Evolutionary conservation across 2,329 filamentous ascomycete genomes (phyloP).

Genomic region (Lizonia empirigonia): DNA sequence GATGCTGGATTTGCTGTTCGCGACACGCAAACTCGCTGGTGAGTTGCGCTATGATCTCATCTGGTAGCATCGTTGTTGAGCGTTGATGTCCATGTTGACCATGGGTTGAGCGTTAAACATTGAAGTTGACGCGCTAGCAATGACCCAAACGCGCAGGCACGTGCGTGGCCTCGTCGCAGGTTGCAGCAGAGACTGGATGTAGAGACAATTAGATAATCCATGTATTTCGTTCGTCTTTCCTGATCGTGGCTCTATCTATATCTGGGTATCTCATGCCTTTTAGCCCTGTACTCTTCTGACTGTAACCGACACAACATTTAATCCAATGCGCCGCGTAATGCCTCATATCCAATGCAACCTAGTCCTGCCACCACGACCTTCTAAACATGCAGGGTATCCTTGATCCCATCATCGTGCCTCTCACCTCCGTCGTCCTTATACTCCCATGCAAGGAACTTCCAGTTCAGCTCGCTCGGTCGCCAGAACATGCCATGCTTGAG

Average conservation of each 20-base stretch:
- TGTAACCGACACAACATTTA: slow-evolving; percentile 17
- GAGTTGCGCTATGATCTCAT: slow-evolving; percentile 45
- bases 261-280: slow-evolving; percentile 15
- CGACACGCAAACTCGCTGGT: slow-evolving; percentile 50
- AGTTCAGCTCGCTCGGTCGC: slow-evolving; percentile 76
- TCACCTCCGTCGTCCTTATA: slow-evolving; percentile 54
- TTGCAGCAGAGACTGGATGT: background rate
- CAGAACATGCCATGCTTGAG: slow-evolving; percentile 67
- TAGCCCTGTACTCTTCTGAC: slow-evolving; percentile 4
- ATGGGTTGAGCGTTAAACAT: background rate
- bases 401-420: slow-evolving; percentile 19
- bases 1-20: slow-evolving; percentile 55
- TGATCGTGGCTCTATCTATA: slow-evolving; percentile 5
- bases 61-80: slow-evolving; percentile 44
- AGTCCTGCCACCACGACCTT: slow-evolving; percentile 2
- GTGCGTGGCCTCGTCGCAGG: slow-evolving; percentile 19
- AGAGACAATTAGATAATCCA: background rate
- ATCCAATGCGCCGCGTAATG: slow-evolving; percentile 32
- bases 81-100: background rate
- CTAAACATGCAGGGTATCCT: slow-evolving; percentile 42
- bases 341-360: slow-evolving; percentile 31
- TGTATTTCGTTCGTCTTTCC: background rate
- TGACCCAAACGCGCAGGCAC: slow-evolving; percentile 28
- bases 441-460: slow-evolving; percentile 83
- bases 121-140: slow-evolving; percentile 22